phyloP scores from a whole-genome alignment of 805 yeast genomes.

The Candida odintsovae region DNA sequence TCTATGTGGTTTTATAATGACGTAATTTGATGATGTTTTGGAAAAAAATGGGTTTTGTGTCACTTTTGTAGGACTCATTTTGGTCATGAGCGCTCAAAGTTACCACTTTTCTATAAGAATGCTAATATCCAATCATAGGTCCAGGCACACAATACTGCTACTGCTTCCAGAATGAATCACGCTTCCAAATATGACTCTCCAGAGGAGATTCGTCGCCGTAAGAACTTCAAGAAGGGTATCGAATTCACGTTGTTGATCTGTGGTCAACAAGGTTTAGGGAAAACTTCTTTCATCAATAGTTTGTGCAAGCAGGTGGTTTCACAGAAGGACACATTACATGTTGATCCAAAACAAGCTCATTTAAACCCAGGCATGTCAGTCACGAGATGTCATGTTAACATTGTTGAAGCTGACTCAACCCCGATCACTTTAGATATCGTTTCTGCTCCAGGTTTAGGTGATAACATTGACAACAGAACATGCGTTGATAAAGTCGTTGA shows the following conservation, averaged over 20 bases:
- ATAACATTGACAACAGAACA: conserved; percentile 57
- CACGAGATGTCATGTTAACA: conserved; percentile 44
- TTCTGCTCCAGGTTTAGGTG: conserved; percentile 77
- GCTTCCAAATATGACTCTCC: conserved; percentile 17
- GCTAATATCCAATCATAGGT: too few species aligned
- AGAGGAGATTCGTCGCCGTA: conserved; percentile 46
- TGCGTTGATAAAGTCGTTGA: conserved; percentile 45
- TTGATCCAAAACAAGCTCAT: conserved; percentile 30
- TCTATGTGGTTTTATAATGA: too few species aligned
- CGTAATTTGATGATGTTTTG: too few species aligned
- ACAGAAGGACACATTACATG: conserved; percentile 15
- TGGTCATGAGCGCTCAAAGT: too few species aligned
- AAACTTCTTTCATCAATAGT: conserved; percentile 66
- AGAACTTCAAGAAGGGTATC: conserved; percentile 56
- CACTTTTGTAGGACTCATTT: background rate
- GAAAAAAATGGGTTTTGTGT: background rate
- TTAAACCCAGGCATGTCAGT: conserved; percentile 34
- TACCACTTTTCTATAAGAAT: too few species aligned
- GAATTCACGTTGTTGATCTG: conserved; percentile 63
- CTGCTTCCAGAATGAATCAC: background rate
- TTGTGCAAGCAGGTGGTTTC: conserved; percentile 49
- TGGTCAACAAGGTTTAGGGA: conserved; percentile 73
- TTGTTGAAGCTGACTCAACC: conserved; percentile 52
- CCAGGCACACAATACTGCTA: too few species aligned
- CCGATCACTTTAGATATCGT: conserved; percentile 51